These are phyloP conservation scores for Sphaceloma murrayae DNA, from an alignment of 2,329 filamentous ascomycete genomes.

Conservation along the genomic window DNA sequence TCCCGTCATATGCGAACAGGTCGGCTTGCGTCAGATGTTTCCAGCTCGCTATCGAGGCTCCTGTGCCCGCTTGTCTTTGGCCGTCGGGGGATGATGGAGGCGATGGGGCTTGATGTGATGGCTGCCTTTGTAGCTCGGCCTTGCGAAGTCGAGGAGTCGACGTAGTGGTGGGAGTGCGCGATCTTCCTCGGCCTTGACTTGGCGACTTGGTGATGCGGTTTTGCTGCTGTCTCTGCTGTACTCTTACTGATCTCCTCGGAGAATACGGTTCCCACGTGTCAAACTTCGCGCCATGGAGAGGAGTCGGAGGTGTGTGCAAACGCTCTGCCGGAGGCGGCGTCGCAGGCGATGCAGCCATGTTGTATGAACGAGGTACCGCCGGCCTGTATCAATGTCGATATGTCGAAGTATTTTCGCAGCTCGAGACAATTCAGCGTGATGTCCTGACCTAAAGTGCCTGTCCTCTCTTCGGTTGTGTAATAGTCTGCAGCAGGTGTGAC, in stretches of 20 bases:
- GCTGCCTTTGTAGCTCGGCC: constrained; percentile 30
- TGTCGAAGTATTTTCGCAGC: no score
- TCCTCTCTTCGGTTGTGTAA: no score
- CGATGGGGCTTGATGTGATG: constrained; percentile 39
- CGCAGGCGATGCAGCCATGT: constrained; percentile 18
- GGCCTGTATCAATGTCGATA: no score
- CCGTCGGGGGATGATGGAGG: constrained; percentile 32
- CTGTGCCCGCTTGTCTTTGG: not conserved
- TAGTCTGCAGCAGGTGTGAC: no score
- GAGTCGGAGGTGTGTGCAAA: constrained; percentile 58
- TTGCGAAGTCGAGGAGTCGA: constrained; percentile 10
- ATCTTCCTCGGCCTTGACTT: no score
- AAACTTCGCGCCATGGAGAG: constrained; percentile 52
- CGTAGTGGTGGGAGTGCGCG: no score
- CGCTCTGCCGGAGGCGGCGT: constrained; percentile 52
- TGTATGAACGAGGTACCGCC: not conserved
- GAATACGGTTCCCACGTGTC: constrained; percentile 66
- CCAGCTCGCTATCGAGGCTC: not conserved
- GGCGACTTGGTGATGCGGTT: not conserved
- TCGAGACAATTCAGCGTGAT: no score
- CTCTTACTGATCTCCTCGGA: constrained; percentile 58
- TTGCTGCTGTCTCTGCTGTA: constrained; percentile 26
- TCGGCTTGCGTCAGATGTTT: not conserved
- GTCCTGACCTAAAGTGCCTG: no score
- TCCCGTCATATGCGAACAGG: constrained; percentile 5